These are phyloP conservation scores for Pseudogymnoascus verrucosus DNA, from an alignment of 2,329 filamentous ascomycete species.

Conservation along the genomic window DNA sequence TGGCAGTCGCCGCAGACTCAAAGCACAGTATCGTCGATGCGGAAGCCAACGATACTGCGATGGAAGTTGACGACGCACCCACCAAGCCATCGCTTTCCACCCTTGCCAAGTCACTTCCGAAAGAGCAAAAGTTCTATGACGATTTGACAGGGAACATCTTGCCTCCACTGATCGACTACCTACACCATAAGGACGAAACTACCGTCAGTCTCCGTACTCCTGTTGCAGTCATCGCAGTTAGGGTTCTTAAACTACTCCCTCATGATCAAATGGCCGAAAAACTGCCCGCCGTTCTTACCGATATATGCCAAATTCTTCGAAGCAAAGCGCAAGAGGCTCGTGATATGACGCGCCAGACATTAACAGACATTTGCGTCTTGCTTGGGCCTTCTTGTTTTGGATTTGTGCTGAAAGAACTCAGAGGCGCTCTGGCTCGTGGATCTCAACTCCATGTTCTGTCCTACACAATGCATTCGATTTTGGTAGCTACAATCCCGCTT, in stretches of 20 bases:
- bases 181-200: slow-evolving; percentile 90
- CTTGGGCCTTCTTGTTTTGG: slow-evolving; percentile 78
- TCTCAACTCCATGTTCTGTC: slow-evolving; percentile 94
- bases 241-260: slow-evolving; percentile 75
- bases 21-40: slow-evolving; percentile 24
- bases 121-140: slow-evolving; percentile 55
- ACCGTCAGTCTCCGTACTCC: slow-evolving; percentile 90
- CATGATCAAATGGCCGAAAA: slow-evolving; percentile 62
- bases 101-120: slow-evolving; percentile 60
- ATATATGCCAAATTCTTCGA: slow-evolving; percentile 86
- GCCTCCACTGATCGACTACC: slow-evolving; percentile 70
- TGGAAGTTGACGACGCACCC: slow-evolving; percentile 33
- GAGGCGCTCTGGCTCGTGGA: slow-evolving; percentile 72
- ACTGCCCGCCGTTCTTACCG: slow-evolving; percentile 76
- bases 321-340: slow-evolving; percentile 83
- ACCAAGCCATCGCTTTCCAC: slow-evolving; percentile 27
- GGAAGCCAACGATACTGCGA: slow-evolving; percentile 26
- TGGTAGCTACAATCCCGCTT: slow-evolving; percentile 65
- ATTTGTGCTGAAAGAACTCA: slow-evolving; percentile 87
- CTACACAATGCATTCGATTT: slow-evolving; percentile 86
- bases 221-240: slow-evolving; percentile 80
- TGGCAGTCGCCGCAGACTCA: slow-evolving; percentile 47
- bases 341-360: slow-evolving; percentile 82
- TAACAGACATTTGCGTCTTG: slow-evolving; percentile 73
- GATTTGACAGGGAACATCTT: slow-evolving; percentile 71